Percentiles rank a stretch among this genome's conserved stretches.
Evolutionary conservation across 768 basidiomycete genomes (phyloP).

Genomic region (Filobasidium wieringae): DNA sequence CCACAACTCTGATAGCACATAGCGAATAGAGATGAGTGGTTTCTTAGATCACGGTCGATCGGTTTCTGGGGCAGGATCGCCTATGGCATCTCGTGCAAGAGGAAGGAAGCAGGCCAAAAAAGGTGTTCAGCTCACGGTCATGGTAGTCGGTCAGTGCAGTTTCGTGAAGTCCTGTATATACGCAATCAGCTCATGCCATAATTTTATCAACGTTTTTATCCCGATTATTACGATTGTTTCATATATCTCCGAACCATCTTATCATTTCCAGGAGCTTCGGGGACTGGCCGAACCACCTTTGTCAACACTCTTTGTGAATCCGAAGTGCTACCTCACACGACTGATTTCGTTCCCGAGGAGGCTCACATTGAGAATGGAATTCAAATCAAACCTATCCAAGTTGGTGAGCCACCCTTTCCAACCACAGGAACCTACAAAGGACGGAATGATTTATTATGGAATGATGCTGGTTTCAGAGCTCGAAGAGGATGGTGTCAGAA

Average conservation of each 20-base stretch:
- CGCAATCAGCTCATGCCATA: not conserved
- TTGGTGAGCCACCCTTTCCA: no score
- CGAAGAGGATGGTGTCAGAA: conserved; percentile 95
- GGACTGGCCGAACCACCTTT: conserved; percentile 93
- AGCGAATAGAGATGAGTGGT: conserved; percentile 10
- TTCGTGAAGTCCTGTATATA: not conserved
- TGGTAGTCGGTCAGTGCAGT: conserved; percentile 77
- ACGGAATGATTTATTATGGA: no score
- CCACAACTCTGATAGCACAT: no score
- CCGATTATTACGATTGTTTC: not conserved
- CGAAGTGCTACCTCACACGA: conserved; percentile 74
- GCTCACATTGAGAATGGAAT: conserved; percentile 91
- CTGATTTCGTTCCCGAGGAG: conserved; percentile 49
- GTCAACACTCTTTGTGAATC: conserved; percentile 99
- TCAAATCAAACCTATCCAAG: conserved; percentile 84
- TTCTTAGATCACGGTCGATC: conserved; percentile 1
- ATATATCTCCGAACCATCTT: not conserved
- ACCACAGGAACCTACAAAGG: no score
- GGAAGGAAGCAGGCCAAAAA: conserved; percentile 73
- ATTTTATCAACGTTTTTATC: not conserved
- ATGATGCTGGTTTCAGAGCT: conserved; percentile 64
- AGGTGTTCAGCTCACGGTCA: conserved; percentile 94
- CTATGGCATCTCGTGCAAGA: conserved; percentile 30
- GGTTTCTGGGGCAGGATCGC: conserved; percentile 5
- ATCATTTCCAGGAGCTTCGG: conserved; percentile 67